Evolutionary conservation across 2,329 filamentous ascomycete species (phyloP), one percentile per base, ranked within the genome.

Genomic region (Juglanconis oblonga): DNA sequence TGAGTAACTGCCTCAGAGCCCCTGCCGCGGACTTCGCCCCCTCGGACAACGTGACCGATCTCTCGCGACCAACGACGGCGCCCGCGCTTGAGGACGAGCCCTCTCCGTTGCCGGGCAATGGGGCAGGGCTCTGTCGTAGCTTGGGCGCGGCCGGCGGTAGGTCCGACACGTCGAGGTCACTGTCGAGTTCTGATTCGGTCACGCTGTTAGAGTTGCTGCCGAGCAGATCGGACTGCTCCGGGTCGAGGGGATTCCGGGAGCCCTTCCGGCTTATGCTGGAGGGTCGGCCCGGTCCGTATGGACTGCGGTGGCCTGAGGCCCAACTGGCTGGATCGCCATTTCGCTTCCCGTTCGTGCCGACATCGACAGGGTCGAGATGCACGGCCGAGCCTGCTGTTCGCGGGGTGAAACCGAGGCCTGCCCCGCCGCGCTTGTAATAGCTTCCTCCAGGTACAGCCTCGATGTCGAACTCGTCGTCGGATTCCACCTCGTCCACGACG

Each of bases 401-500:
- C 14, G 92, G 91, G 4, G 79, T 88, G 70, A 92, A 92, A 29
- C 92, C 93, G 58, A 96, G 86, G 13, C 84, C 91, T 31, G 82
- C 45, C 54, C 90, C 90, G 40, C 88, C 85, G 65, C 91, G 89
- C 72, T 96, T 95, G 67, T 89, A 88, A 68, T 93, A 96, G 7
- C 89, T 87, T 10, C 88, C 88, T 31, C 84, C 82, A 17, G 84
- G 84, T 55, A 90, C 86, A 11, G 81, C 78, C 73, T 97, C 95
- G 63, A 97, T 99, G 72, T 99, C 95, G 69, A 99, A 99, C 73
- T 99, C 95, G 71, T 99, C 95, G 71, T 99, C 95, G 49, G 92
- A 97, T 72, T 99, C 95, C 49, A 96, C 90, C 72, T 99, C 95
- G 68, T 99, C 95, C 0, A 97, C 91, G 0, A 99, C 94, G 0